Evolutionary conservation across 352 stramenopile genomes (phyloP).

Genomic region (Phytopythium sindhum): DNA sequence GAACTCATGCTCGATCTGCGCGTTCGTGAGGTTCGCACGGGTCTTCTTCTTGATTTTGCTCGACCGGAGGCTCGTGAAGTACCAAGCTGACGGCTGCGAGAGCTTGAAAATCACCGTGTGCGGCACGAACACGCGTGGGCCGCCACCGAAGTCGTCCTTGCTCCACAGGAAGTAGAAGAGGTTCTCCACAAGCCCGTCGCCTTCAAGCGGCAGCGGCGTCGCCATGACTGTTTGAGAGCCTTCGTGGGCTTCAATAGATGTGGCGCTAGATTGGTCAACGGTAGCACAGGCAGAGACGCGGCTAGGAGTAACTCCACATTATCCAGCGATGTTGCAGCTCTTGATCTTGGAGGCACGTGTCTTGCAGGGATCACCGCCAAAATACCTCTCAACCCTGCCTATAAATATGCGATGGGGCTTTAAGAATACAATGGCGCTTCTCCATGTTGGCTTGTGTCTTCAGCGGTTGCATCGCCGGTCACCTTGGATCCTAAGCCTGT

Average conservation of each 20-base stretch:
- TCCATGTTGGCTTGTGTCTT: not conserved
- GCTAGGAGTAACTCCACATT: not conserved
- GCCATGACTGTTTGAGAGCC: conserved; percentile 29
- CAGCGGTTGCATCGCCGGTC: not conserved
- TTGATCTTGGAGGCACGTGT: not conserved
- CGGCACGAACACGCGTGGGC: conserved; percentile 87
- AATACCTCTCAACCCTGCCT: not conserved
- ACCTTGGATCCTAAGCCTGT: not conserved
- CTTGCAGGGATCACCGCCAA: no score
- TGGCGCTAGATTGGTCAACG: not conserved
- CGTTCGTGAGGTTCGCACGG: conserved; percentile 89
- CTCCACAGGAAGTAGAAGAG: conserved; percentile 89
- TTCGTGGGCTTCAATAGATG: not conserved
- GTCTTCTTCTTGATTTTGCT: conserved; percentile 91
- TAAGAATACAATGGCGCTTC: not conserved
- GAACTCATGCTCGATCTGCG: conserved; percentile 93
- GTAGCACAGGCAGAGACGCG: not conserved
- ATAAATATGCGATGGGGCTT: not conserved
- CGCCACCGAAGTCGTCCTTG: conserved; percentile 89
- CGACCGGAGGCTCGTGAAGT: conserved; percentile 89
- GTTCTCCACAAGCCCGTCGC: conserved; percentile 86
- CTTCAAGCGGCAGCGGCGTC: conserved; percentile 65
- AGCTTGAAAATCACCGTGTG: conserved; percentile 95
- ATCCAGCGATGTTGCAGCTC: not conserved
- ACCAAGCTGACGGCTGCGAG: conserved; percentile 91